A percentile compares a stretch with the other conserved stretches of the same genome.
phyloP scores from a whole-genome alignment of 1,284 basidiomycete genomes.

The Inonotus obliquus region DNA sequence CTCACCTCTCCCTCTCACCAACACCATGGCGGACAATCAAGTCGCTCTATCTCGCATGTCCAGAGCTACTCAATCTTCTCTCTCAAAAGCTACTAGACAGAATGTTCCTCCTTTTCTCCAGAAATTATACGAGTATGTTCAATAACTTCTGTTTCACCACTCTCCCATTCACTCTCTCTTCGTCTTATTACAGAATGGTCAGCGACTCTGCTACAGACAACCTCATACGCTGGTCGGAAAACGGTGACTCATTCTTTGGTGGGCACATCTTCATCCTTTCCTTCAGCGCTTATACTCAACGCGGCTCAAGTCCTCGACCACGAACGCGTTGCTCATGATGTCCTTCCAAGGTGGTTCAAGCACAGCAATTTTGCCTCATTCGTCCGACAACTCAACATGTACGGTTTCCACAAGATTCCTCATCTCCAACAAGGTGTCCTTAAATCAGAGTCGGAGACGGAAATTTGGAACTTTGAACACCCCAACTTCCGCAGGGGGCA shows the following conservation, averaged over 20 bases:
- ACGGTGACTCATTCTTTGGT: slow-evolving; percentile 80
- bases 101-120: slow-evolving; percentile 84
- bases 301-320: slow-evolving; percentile 76
- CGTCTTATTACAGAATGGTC: slow-evolving; percentile 60
- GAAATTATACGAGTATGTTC: slow-evolving; percentile 81
- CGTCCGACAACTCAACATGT: slow-evolving; percentile 97
- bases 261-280: slow-evolving; percentile 24
- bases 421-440: slow-evolving; percentile 95
- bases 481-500: slow-evolving; percentile 87
- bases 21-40: slow-evolving; percentile 39
- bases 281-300: neutral
- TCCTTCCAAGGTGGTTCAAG: slow-evolving; percentile 94
- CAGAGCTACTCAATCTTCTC: slow-evolving; percentile 37
- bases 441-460: slow-evolving; percentile 74
- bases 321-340: slow-evolving; percentile 87
- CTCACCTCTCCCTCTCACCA: neutral
- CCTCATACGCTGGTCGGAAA: slow-evolving; percentile 59
- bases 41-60: slow-evolving; percentile 48
- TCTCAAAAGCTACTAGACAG: slow-evolving; percentile 50
- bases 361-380: slow-evolving; percentile 94
- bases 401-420: slow-evolving; percentile 94
- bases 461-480: slow-evolving; percentile 94
- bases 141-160: neutral
- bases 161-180: neutral
- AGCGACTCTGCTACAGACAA: slow-evolving; percentile 53